These are phyloP conservation scores for Lentithecium fluviatile DNA, from an alignment of 495 filamentous ascomycete species.

Conservation along the genomic window DNA sequence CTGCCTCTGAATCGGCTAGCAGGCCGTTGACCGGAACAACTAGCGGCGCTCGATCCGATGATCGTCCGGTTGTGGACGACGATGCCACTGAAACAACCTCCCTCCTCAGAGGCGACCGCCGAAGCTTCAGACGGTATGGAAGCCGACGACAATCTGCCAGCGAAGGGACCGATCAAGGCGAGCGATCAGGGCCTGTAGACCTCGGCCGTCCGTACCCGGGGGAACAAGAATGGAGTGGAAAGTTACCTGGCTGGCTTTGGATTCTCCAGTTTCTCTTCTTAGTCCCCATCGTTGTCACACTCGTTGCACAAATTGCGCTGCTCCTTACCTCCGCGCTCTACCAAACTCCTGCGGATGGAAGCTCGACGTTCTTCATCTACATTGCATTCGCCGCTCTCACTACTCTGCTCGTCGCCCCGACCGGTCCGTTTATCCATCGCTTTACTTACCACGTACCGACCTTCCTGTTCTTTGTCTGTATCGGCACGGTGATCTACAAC, in stretches of 20 bases:
- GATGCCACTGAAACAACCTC: constrained; percentile 76
- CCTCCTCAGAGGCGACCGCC: constrained; percentile 59
- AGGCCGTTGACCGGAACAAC: constrained; percentile 35
- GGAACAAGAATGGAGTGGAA: constrained; percentile 82
- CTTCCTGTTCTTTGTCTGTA: constrained; percentile 69
- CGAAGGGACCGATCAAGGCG: constrained; percentile 37
- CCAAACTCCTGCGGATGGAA: constrained; percentile 70
- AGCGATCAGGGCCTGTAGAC: constrained; percentile 39
- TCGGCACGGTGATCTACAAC: constrained; percentile 82
- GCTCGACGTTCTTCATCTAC: constrained; percentile 55
- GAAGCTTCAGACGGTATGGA: constrained; percentile 72
- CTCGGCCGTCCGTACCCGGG: constrained; percentile 60
- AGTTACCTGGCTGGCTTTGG: constrained; percentile 82
- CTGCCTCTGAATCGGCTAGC: constrained; percentile 22
- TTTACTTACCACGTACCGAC: constrained; percentile 78
- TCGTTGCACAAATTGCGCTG: constrained; percentile 72
- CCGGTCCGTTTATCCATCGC: constrained; percentile 82
- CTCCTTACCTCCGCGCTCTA: constrained; percentile 67
- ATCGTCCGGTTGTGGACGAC: constrained; percentile 52
- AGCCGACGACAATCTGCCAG: constrained; percentile 37
- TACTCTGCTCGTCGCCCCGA: constrained; percentile 71
- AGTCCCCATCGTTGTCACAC: constrained; percentile 70
- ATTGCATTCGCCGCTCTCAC: constrained; percentile 64
- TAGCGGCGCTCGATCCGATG: constrained; percentile 47
- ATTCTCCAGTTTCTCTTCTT: constrained; percentile 78